Conservation (phyloP, 2,329 filamentous ascomycete genomes). For the Hymenoscyphus fraxineus region DNA sequence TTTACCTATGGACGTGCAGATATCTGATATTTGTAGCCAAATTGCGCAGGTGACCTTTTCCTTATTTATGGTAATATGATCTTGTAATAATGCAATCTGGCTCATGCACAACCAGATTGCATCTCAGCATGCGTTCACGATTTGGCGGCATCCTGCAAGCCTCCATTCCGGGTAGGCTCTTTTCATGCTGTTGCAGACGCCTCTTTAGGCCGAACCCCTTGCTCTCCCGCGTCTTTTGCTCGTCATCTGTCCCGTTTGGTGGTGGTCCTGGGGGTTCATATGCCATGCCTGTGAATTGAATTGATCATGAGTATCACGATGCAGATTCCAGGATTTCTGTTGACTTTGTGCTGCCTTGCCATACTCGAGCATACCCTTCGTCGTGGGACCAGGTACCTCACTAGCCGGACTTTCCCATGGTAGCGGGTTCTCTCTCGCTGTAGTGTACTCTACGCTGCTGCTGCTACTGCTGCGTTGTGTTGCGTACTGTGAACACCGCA, state of each 20-base stretch:
- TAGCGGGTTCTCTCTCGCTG: not conserved
- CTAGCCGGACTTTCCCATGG: not conserved
- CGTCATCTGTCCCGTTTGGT: constrained; percentile 1
- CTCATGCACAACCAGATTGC: not conserved
- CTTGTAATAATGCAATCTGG: not conserved
- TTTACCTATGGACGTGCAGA: not conserved
- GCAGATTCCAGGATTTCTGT: not conserved
- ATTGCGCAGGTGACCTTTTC: not conserved
- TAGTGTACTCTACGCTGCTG: too few relatives aligned
- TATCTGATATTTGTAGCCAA: not conserved
- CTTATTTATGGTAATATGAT: not conserved
- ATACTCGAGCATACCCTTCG: not conserved
- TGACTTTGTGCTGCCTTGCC: not conserved
- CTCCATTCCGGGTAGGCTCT: not conserved
- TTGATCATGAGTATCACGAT: not conserved
- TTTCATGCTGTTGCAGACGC: not conserved
- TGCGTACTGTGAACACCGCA: not conserved
- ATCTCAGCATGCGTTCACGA: not conserved
- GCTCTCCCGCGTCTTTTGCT: not conserved
- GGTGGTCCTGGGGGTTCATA: not conserved
- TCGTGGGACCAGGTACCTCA: not conserved
- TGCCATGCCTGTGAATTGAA: not conserved
- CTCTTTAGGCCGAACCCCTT: not conserved
- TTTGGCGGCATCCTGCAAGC: not conserved
- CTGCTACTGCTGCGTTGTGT: not conserved